Base-by-base conservation (phyloP, 2,329 filamentous ascomycete genomes). In the Microsporum canis region DNA sequence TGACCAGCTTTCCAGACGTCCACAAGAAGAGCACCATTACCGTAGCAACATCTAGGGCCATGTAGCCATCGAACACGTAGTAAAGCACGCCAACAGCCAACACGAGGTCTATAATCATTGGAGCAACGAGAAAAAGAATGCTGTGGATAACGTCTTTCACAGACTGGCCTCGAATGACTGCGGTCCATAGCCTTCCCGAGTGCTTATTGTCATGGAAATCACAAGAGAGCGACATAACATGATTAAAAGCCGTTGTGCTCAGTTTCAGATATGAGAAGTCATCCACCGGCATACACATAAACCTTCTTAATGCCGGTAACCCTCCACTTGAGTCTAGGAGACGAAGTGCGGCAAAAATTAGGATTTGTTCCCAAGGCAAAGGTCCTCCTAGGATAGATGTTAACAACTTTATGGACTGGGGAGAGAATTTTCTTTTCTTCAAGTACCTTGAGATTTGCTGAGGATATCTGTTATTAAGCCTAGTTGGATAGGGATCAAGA, bases 401-500 rank as follows among this genome's bases (percentile, higher is more conserved):
- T 23, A 59, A 47, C 39, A 60, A 23, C 17, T 12, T 17, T 47
- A 49, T 49, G 17, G 17, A 23, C 12, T 49, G 56, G 29, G 12
- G 38, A 29, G 17, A 5, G 23, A 38, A 49, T 38, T 57, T 61
- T 72, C 39, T 17, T 43, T 17, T 14, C 17, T 43, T 43, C 1
- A n/a, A 2, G n/a, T 77, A 49, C 77, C 73, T 47, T 80, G 78
- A 39, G 68, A 71, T 6, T 78, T 76, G 34, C 79, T 79, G 27
- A 95, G 75, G 63, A 82, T 82, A 68, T 94, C 84, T 65, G 89
- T 86, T 64, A 95, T 85, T 62, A 88, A 84, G 65, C 89, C 90
- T 36, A 92, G 83, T 69, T 94, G 88, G 23, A 88, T 82, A n/a
- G 90, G 90, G 36, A 90, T 84, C 47, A 95, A 75, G 12, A 95